Evolutionary conservation across 257 asterid species (phyloP).

Genomic region (Craterostigma plantagineum): DNA sequence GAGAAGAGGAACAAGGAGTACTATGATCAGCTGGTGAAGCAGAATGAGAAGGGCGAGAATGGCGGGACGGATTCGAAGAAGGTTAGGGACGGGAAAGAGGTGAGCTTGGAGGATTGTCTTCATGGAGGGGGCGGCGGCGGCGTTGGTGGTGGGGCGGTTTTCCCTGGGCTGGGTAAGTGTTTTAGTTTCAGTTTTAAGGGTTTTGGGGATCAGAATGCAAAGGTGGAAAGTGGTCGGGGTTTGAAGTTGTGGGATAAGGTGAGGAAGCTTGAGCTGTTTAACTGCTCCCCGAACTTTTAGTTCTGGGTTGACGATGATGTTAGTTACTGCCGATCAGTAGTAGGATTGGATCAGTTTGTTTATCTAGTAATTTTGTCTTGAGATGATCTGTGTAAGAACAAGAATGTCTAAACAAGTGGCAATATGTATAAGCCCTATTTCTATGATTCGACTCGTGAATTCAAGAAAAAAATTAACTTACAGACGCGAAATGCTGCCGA

Average conservation of each 20-base stretch:
- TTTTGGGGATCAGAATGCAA: conserved; percentile 10
- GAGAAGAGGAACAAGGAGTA: conserved; percentile 88
- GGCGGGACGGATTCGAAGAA: not conserved
- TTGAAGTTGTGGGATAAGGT: conserved; percentile 55
- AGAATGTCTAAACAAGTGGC: too few species aligned
- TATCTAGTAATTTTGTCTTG: too few species aligned
- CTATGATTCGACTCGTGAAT: too few species aligned
- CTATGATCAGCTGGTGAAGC: conserved; percentile 43
- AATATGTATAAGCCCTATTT: too few species aligned
- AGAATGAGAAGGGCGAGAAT: conserved; percentile 17
- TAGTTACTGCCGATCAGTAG: too few species aligned
- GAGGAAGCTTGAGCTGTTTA: conserved; percentile 56
- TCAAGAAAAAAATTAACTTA: too few species aligned
- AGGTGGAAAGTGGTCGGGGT: conserved; percentile 17
- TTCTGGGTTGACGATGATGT: conserved; percentile 8
- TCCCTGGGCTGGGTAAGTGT: conserved; percentile 17
- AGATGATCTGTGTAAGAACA: too few species aligned
- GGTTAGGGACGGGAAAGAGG: conserved; percentile 11
- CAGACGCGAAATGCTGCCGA: too few species aligned
- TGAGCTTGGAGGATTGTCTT: conserved; percentile 3
- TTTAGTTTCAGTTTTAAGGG: conserved; percentile 19
- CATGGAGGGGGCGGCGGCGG: not conserved
- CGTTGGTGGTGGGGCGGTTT: conserved; percentile 16
- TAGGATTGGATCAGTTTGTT: too few species aligned
- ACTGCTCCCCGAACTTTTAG: conserved; percentile 30